phyloP scores from a whole-genome alignment of 495 filamentous ascomycete genomes.

The Parmelia sp. region DNA sequence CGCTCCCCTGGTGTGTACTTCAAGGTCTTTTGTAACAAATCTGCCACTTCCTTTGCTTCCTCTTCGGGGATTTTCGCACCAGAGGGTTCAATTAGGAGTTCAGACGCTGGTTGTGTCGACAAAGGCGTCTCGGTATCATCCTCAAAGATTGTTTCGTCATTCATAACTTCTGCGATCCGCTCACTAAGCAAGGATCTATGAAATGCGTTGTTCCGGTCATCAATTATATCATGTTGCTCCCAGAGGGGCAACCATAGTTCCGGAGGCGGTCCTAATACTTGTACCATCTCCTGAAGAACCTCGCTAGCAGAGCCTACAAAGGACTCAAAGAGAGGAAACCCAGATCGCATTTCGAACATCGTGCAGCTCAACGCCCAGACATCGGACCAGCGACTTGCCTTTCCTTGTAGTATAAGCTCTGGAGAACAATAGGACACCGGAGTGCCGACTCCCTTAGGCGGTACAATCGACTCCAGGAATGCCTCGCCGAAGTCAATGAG shows the following conservation, averaged over 20 bases:
- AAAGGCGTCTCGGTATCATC: too few species aligned
- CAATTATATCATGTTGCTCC: background rate
- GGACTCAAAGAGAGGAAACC: slow-evolving; percentile 3
- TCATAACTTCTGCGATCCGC: too few species aligned
- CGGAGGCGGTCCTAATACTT: slow-evolving; percentile 5
- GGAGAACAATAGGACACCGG: slow-evolving; percentile 31
- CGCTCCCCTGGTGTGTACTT: too few species aligned
- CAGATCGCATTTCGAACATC: slow-evolving; percentile 29
- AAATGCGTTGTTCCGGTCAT: too few species aligned
- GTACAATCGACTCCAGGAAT: slow-evolving; percentile 24
- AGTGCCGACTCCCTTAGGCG: slow-evolving; percentile 26
- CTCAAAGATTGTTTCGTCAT: too few species aligned
- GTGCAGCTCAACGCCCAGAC: slow-evolving; percentile 37
- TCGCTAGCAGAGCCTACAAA: slow-evolving; percentile 6
- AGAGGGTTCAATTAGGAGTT: too few species aligned
- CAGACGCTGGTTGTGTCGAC: too few species aligned
- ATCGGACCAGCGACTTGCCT: slow-evolving; percentile 28
- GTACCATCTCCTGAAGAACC: slow-evolving; percentile 14
- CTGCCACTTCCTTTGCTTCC: too few species aligned
- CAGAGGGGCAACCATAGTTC: background rate
- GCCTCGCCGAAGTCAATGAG: slow-evolving; percentile 39
- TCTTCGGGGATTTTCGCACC: too few species aligned
- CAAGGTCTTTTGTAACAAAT: too few species aligned
- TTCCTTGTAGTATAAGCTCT: slow-evolving; percentile 33
- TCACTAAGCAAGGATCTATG: too few species aligned